Conservation (phyloP, 2,329 filamentous ascomycete genomes). For the Penicillium crustosum region DNA sequence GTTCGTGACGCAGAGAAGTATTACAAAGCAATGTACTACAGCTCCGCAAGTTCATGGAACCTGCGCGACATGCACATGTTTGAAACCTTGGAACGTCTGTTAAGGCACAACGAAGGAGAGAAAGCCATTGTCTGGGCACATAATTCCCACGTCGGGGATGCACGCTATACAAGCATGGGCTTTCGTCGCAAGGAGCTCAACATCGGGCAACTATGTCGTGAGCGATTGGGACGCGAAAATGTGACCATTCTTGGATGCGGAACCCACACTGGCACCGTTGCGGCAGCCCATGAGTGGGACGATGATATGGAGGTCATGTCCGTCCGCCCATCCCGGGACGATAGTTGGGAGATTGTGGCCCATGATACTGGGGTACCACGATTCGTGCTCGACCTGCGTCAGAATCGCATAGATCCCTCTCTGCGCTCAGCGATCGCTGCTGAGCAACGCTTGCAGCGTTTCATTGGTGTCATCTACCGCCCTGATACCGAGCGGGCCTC, state of each 20-base stretch:
- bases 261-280: constrained; percentile 54
- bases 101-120: constrained; percentile 41
- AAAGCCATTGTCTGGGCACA: constrained; percentile 57
- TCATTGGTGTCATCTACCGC: constrained; percentile 56
- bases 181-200: constrained; percentile 48
- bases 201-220: constrained; percentile 55
- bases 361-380: constrained; percentile 48
- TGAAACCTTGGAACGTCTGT: constrained; percentile 47
- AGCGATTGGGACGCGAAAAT: constrained; percentile 43
- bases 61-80: constrained; percentile 56
- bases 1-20: constrained; percentile 53
- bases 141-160: constrained; percentile 56
- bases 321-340: constrained; percentile 46
- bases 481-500: constrained; percentile 51
- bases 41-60: constrained; percentile 52
- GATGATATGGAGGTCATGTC: constrained; percentile 53
- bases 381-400: constrained; percentile 51
- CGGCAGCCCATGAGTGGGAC: constrained; percentile 54
- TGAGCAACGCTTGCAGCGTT: constrained; percentile 48
- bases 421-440: constrained; percentile 40
- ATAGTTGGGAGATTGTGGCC: constrained; percentile 53
- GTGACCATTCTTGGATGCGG: constrained; percentile 50
- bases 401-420: constrained; percentile 34
- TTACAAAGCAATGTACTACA: constrained; percentile 55
- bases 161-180: constrained; percentile 54